A percentile compares a stretch with the other conserved stretches of the same genome.
These are phyloP conservation scores for Phascolomyces articulosus DNA, from an alignment of 371 early-diverging fungal genomes.

Conservation along the genomic window DNA sequence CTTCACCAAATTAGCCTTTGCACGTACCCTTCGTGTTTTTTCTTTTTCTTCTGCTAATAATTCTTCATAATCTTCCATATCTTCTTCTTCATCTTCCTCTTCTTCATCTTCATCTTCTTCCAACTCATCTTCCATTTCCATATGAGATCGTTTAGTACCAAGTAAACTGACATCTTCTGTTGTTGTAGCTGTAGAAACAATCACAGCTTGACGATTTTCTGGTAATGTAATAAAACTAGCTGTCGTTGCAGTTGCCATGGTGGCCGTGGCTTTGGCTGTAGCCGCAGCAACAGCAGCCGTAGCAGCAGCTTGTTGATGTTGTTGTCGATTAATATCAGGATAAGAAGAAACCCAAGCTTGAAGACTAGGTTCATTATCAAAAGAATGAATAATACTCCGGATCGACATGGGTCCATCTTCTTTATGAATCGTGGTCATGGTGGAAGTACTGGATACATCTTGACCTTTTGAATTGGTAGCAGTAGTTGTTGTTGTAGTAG, in stretches of 20 bases:
- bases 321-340: conserved; percentile 12
- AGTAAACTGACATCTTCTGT: conserved; percentile 6
- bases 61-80: conserved; percentile 7
- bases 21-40: conserved; percentile 19
- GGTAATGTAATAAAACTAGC: conserved; percentile 15
- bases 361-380: conserved; percentile 10
- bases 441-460: conserved; percentile 9
- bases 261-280: conserved; percentile 16
- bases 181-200: conserved; percentile 21
- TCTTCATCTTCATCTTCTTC: conserved; percentile 19
- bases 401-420: conserved; percentile 46
- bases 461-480: conserved; percentile 5
- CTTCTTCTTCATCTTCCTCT: conserved; percentile 5
- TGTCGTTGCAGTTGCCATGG: conserved; percentile 17
- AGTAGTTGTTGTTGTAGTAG: conserved; percentile 8
- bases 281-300: conserved; percentile 18
- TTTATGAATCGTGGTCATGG: conserved; percentile 10
- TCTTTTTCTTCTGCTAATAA: conserved; percentile 12
- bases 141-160: conserved; percentile 9
- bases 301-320: conserved; percentile 19
- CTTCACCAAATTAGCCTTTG: conserved; percentile 16
- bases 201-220: conserved; percentile 18
- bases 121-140: conserved; percentile 10
- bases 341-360: conserved; percentile 7
- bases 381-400: conserved; percentile 27